These are phyloP conservation scores for Exsudoporus floridanus DNA, from an alignment of 1,284 basidiomycete genomes.

Conservation along the genomic window DNA sequence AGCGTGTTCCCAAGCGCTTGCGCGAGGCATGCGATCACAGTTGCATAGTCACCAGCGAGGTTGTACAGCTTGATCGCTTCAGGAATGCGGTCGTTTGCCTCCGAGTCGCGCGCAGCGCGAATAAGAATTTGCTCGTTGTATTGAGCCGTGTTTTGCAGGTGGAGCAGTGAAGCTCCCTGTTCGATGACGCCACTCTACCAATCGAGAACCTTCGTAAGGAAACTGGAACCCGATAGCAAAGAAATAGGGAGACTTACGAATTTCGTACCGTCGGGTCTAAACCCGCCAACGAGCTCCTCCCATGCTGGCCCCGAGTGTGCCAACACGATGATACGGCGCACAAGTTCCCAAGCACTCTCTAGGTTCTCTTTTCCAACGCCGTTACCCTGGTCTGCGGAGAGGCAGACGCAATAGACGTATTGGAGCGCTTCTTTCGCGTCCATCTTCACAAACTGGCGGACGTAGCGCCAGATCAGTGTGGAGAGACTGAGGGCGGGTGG, in stretches of 20 bases:
- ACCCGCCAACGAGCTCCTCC: conserved; percentile 89
- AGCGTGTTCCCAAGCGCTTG: conserved; percentile 87
- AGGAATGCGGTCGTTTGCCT: conserved; percentile 75
- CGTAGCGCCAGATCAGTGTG: conserved; percentile 89
- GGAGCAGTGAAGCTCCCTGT: conserved; percentile 76
- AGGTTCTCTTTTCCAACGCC: conserved; percentile 81
- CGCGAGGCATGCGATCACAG: conserved; percentile 87
- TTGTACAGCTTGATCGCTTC: conserved; percentile 97
- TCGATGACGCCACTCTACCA: conserved; percentile 83
- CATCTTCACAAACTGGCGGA: conserved; percentile 87
- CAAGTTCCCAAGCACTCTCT: conserved; percentile 83
- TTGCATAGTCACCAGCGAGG: conserved; percentile 88
- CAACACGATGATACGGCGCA: conserved; percentile 84
- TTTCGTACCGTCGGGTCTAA: conserved; percentile 84
- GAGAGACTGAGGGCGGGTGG: conserved; percentile 79
- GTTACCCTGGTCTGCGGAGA: conserved; percentile 74
- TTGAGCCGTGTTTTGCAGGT: conserved; percentile 66
- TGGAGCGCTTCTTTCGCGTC: conserved; percentile 93
- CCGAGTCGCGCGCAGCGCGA: conserved; percentile 75
- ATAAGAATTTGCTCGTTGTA: conserved; percentile 85
- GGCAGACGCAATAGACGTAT: conserved; percentile 89
- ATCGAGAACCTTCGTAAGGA: conserved; percentile 7
- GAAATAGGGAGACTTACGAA: conserved; percentile 57
- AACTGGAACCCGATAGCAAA: background rate
- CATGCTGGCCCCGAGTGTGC: conserved; percentile 83